phyloP scores from a whole-genome alignment of 352 stramenopile species.

The Phytophthora cryptogea region DNA sequence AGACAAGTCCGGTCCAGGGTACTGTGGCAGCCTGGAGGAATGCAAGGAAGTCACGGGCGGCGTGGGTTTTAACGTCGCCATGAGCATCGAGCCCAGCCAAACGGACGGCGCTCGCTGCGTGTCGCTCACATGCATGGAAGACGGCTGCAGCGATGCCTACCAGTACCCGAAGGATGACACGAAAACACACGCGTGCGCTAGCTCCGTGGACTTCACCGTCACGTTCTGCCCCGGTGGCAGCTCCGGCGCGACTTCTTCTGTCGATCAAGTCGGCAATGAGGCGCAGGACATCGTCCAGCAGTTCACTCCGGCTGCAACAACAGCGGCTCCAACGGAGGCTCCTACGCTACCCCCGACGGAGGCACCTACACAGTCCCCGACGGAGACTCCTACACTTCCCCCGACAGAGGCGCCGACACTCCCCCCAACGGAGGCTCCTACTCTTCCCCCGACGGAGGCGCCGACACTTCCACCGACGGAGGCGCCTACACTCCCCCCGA shows the following conservation, averaged over 20 bases:
- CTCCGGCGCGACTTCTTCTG: slow-evolving; percentile 21
- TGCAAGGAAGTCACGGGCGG: slow-evolving; percentile 64
- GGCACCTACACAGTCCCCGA: slow-evolving; percentile 14
- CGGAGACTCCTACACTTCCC: slow-evolving; percentile 15
- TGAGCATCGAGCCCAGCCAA: slow-evolving; percentile 60
- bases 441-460: slow-evolving; percentile 10
- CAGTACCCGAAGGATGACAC: slow-evolving; percentile 69
- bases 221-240: slow-evolving; percentile 52
- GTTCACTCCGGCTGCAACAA: slow-evolving; percentile 21
- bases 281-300: slow-evolving; percentile 20
- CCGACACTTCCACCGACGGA: slow-evolving; percentile 17
- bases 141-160: slow-evolving; percentile 68
- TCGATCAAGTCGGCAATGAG: slow-evolving; percentile 27
- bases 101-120: slow-evolving; percentile 47
- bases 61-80: slow-evolving; percentile 70
- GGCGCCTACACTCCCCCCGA: slow-evolving; percentile 5
- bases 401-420: slow-evolving; percentile 17
- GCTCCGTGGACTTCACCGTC: slow-evolving; percentile 58
- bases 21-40: slow-evolving; percentile 51
- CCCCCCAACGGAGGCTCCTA: slow-evolving; percentile 18
- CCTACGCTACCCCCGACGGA: slow-evolving; percentile 18
- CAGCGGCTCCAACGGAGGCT: slow-evolving; percentile 7
- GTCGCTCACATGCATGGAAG: slow-evolving; percentile 53
- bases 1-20: slow-evolving; percentile 37
- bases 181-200: slow-evolving; percentile 68